Evolutionary conservation across 106 monocot genomes (phyloP).

Genomic region (Dendrobium huoshanense): DNA sequence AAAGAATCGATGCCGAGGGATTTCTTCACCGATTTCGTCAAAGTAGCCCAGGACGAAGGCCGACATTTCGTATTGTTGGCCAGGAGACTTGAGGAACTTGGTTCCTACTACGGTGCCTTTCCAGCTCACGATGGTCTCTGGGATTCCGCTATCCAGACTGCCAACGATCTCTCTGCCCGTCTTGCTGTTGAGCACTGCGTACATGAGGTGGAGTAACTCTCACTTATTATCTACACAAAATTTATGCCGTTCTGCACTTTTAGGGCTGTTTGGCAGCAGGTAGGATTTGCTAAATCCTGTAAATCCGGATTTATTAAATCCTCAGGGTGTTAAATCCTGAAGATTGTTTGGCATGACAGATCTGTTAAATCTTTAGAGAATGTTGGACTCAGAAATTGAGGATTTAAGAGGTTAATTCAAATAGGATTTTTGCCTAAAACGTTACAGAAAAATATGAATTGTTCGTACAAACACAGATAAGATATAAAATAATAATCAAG

Average conservation of each 20-base stretch:
- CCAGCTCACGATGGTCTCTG: conserved; percentile 88
- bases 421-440: too few relatives aligned
- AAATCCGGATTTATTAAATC: too few relatives aligned
- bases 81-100: conserved; percentile 49
- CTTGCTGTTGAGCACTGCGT: conserved; percentile 90
- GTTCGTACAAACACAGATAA: too few relatives aligned
- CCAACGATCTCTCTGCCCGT: conserved; percentile 48
- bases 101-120: conserved; percentile 71
- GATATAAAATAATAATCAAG: too few relatives aligned
- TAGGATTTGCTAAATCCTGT: too few relatives aligned
- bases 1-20: conserved; percentile 54
- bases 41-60: conserved; percentile 76
- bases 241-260: neutral
- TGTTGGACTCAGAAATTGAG: too few relatives aligned
- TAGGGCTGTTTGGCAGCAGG: too few relatives aligned
- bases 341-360: too few relatives aligned
- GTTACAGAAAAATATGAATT: too few relatives aligned
- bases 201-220: conserved; percentile 48
- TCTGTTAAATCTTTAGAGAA: too few relatives aligned
- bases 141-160: conserved; percentile 73
- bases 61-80: conserved; percentile 65
- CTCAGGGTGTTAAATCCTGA: too few relatives aligned
- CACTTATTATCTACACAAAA: neutral
- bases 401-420: too few relatives aligned
- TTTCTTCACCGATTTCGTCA: conserved; percentile 78